Base-by-base conservation (phyloP, 2,329 filamentous ascomycete species). In the Botryotinia calthae region DNA sequence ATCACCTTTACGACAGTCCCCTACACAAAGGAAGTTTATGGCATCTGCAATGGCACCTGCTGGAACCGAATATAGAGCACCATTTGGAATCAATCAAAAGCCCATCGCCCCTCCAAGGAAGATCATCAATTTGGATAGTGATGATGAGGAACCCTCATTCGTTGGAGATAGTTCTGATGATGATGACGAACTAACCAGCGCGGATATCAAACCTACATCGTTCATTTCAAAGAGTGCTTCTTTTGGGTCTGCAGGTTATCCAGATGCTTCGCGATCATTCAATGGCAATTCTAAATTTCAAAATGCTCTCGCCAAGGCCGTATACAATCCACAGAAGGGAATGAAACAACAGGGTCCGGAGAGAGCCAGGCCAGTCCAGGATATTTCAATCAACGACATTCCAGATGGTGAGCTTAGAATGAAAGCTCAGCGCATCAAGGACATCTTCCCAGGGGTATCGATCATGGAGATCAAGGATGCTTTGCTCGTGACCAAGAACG, bases 11-110 rank as follows among this genome's bases (percentile, higher is more conserved):
- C 56, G 44, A 61, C 54, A 69, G 42, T 71, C 77, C 79, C 68
- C 42, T 72, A 79, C 54, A 31, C 46, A 54, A 18, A 77, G 63
- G 25, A 66, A 64, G 56, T 72, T 85, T 46, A 79, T 91, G 61
- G 88, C 87, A 34, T 89, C 85, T 75, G 83, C 88, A 62, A 91
- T 97, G 84, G 92, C 93, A 51, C 93, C 94, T 42, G 87, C 90
- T 63, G 92, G 94, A 10, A 97, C 94, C 0, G 82, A 86, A 16
- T 95, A 92, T 78, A 87, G 88, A 75, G 84, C 88, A 56, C 86
- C 84, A 20, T 76, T 76, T 48, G 81, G 81, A 54, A 79, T 83
- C 4, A 80, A 81, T 70, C 80, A 82, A 64, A 79, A 80, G 25
- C 80, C 82, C 34, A 83, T 86, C 62, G 81, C 63, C 71, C 77